Base-by-base conservation (phyloP, 768 basidiomycete species). In the Tubosaeta sp. region DNA sequence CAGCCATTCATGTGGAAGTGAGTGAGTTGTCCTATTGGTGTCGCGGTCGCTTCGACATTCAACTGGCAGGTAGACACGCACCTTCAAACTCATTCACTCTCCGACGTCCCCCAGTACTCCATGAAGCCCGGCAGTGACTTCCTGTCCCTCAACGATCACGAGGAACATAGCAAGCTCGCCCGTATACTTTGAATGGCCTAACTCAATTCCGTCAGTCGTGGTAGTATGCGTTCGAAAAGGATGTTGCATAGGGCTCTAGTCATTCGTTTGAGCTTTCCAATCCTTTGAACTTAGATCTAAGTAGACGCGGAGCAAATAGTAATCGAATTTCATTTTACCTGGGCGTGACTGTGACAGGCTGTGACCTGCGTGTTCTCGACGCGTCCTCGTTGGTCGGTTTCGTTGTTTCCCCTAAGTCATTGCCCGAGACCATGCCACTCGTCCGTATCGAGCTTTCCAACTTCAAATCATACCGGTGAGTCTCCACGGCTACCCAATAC, bases 401-500 rank as follows among this genome's bases (percentile, higher is more conserved):
- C 31, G 35, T 19, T 22, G 34, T 46, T 58, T 62, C 62, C 63
- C 61, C 66, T 60, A 66, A 13, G 44, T 29, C 25, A 32, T 48
- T 39, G 49, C 44, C 47, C 38, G 43, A 31, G 38, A 53, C 54
- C 39, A 92, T 93, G 90, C 90, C 90, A 53, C 81, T 92, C 52
- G 64, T 83, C 53, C 85, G 85, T 59, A 90, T 98, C 52, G 94
- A 97, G 73, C 72, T 97, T 37, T 91, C 82, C 73, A 89, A 97
- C 80, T 97, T 98, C 79, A 99, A 98, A 74, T 97, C 93, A 0
- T 99, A 98, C 67, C 79, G 91, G 80, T 82, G 46, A 41, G 72
- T 63, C 19, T 31, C 2, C 10, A n/a, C 11, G 11, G 39, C n/a
- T 34, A 32, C 43, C 38, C 27, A 32, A 39, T 25, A 2, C 33